These are phyloP conservation scores for Candida tunisiensis DNA, from an alignment of 1,139 yeast genomes.

Conservation along the genomic window DNA sequence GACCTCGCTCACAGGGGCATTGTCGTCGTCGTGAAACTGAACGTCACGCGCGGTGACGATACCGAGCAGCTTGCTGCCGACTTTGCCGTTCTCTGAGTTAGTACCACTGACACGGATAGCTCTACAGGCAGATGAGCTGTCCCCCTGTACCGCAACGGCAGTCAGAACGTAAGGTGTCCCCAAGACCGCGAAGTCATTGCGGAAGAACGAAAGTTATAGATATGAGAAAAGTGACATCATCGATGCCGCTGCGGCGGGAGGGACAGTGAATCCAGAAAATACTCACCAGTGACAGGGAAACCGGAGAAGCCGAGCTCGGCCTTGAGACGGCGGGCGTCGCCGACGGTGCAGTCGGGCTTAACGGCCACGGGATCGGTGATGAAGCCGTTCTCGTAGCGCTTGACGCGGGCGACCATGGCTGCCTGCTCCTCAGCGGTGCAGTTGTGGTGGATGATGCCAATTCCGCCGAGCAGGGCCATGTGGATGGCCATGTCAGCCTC, in stretches of 20 bases:
- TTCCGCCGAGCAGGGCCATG: constrained; percentile 98
- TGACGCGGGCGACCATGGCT: constrained; percentile 92
- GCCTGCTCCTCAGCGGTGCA: constrained; percentile 96
- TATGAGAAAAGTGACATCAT: too few species aligned
- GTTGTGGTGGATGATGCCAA: constrained; percentile 97
- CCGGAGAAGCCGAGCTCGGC: constrained; percentile 79
- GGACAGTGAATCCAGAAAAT: constrained; percentile 3
- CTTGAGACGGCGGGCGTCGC: constrained; percentile 62
- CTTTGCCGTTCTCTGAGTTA: constrained; percentile 56
- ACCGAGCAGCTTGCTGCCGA: constrained; percentile 85
- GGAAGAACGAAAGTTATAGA: constrained; percentile 99
- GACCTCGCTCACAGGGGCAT: constrained; percentile 48
- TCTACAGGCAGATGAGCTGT: neutral
- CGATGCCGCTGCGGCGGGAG: neutral
- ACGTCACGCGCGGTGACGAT: constrained; percentile 94
- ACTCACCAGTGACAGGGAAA: constrained; percentile 99
- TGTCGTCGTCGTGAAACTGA: constrained; percentile 74
- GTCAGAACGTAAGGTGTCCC: constrained; percentile 33
- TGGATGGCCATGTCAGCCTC: constrained; percentile 96
- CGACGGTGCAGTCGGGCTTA: constrained; percentile 59
- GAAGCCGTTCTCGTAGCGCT: constrained; percentile 94
- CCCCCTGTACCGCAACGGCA: constrained; percentile 1
- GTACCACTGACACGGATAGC: constrained; percentile 2
- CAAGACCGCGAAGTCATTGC: constrained; percentile 96
- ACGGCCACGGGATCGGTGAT: constrained; percentile 88